Evolutionary conservation across 306 rosid species (phyloP).

Genomic region (Prunus salicina): DNA sequence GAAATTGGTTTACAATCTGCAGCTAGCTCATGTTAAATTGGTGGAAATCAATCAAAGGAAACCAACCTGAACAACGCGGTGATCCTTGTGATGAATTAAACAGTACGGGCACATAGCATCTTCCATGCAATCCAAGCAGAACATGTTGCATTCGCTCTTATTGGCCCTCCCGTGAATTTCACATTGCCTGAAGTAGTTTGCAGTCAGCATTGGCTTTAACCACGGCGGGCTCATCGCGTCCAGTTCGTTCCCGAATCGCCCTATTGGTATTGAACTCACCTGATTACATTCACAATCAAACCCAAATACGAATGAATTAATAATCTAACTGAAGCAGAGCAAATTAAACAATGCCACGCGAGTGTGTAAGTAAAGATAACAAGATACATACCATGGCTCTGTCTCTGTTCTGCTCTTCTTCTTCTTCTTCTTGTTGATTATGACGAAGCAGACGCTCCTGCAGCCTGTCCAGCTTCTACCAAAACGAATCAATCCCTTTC

Average conservation of each 20-base stretch:
- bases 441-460: neutral
- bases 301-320: neutral
- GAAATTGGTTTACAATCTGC: neutral
- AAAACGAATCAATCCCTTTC: neutral
- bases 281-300: neutral
- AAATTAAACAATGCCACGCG: neutral
- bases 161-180: conserved; percentile 31
- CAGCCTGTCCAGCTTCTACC: neutral
- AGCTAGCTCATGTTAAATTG: no score
- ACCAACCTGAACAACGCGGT: conserved; percentile 41
- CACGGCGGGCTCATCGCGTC: conserved; percentile 31
- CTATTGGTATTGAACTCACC: conserved; percentile 42
- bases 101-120: conserved; percentile 41
- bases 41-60: neutral
- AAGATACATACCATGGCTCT: conserved; percentile 9
- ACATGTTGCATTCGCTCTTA: conserved; percentile 48
- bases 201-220: conserved; percentile 40
- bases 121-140: conserved; percentile 46
- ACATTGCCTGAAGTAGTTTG: conserved; percentile 33
- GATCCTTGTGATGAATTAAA: conserved; percentile 34
- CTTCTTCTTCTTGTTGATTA: neutral
- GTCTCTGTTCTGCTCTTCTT: neutral
- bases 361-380: neutral
- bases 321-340: neutral
- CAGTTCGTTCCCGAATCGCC: conserved; percentile 11